phyloP scores from a whole-genome alignment of 768 basidiomycete genomes.

The Clitopilus hobsonii region DNA sequence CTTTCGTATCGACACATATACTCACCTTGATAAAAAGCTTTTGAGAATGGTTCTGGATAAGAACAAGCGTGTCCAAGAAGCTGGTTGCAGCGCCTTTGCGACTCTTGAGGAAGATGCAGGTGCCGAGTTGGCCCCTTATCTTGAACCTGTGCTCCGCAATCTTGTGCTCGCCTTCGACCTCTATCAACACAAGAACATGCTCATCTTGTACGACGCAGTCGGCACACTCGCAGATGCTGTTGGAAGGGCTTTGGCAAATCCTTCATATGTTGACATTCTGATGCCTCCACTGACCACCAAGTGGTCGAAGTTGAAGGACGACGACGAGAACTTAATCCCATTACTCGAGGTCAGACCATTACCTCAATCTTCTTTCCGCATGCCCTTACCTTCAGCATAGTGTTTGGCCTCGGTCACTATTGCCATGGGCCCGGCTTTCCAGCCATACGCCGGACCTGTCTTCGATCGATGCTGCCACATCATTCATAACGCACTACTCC shows the following conservation, averaged over 20 bases:
- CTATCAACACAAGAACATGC: slow-evolving; percentile 99
- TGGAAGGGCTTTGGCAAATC: slow-evolving; percentile 79
- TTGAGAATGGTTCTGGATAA: slow-evolving; percentile 96
- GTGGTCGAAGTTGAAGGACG: slow-evolving; percentile 88
- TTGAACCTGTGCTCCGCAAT: slow-evolving; percentile 92
- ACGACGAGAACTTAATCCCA: slow-evolving; percentile 91
- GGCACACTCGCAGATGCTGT: slow-evolving; percentile 98
- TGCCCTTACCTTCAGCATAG: slow-evolving; percentile 33
- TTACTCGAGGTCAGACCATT: slow-evolving; percentile 91
- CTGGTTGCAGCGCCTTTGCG: slow-evolving; percentile 97
- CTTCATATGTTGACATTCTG: slow-evolving; percentile 85
- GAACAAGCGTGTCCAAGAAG: slow-evolving; percentile 99
- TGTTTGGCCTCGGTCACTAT: slow-evolving; percentile 97
- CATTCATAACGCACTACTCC: slow-evolving; percentile 75
- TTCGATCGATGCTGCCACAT: slow-evolving; percentile 89
- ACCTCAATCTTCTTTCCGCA: background rate
- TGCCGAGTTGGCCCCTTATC: slow-evolving; percentile 81
- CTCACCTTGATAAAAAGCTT: slow-evolving; percentile 55
- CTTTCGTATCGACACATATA: background rate
- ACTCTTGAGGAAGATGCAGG: slow-evolving; percentile 98
- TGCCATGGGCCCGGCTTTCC: slow-evolving; percentile 87
- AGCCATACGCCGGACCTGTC: slow-evolving; percentile 84
- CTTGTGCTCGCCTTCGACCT: slow-evolving; percentile 95
- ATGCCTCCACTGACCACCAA: slow-evolving; percentile 92
- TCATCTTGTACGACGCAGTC: slow-evolving; percentile 98